Evolutionary conservation across 1,284 basidiomycete species (phyloP), one percentile per base, ranked within the genome.

Genomic region (Phenoliferia sp.): DNA sequence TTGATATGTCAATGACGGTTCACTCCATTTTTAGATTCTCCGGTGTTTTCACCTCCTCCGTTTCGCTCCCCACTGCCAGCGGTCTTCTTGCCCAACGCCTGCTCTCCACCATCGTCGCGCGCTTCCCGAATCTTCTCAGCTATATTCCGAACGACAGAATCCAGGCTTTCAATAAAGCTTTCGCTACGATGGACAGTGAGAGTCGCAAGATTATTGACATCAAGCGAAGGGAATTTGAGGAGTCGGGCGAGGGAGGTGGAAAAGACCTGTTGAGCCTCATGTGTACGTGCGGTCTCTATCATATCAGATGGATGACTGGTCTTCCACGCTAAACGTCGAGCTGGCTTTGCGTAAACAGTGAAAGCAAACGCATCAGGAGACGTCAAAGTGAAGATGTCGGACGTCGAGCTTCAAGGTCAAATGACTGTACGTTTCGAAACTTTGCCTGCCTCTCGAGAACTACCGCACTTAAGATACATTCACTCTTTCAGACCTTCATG

Each of bases 151-250:
- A 50, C 44, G 34, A 48, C 31, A 26, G 36, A 26, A 15, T 62
- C 15, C n/a, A 54, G 61, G 50, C 44, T 3, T 44, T 62, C 16
- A 31, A 50, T n/a, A 29, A 26, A 9, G 67, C 61, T 16, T 69
- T 71, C 33, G 56, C 29, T n/a, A 67, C 62, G 34, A 50, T 73
- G 5, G 64, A 78, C 62, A 69, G 71, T 22, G 65, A 69, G 58
- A 73, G 75, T n/a, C 66, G 70, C 17, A 72, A 69, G 33, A 71
- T 78, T 59, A 74, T 78, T 62, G 72, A 73, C 44, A 70, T 69
- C 3, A 64, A 66, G 35, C 75, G 75, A 59, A 64, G 35, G 2
- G 65, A 35, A 19, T 60, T 68, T 26, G 66, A 64, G 63, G 68
- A 74, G 61, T 73, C 69, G 0, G 70, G 73, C 1, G 0, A 66